Conservation (phyloP, 2,329 filamentous ascomycete genomes). For the Phoma sp. region DNA sequence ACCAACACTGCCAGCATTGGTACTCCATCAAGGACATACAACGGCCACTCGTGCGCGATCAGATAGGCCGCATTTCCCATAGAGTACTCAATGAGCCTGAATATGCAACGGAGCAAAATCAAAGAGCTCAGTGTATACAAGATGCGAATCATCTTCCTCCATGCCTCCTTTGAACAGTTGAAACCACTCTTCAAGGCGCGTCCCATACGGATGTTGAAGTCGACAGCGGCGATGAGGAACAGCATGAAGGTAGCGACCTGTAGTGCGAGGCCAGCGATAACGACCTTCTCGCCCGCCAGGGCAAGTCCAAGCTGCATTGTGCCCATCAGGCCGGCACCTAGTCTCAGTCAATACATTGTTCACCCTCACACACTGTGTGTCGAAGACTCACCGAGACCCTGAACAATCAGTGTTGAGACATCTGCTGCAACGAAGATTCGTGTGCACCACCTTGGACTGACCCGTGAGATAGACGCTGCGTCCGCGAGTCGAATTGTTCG, state of each 20-base stretch:
- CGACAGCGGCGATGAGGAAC: constrained; percentile 37
- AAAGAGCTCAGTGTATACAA: constrained; percentile 56
- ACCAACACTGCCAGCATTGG: constrained; percentile 54
- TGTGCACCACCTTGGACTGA: constrained; percentile 39
- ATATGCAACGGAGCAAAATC: constrained; percentile 58
- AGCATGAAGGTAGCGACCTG: constrained; percentile 43
- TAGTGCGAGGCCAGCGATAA: constrained; percentile 42
- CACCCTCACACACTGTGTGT: neutral
- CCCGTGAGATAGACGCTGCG: constrained; percentile 33
- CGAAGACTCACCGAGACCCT: constrained; percentile 34
- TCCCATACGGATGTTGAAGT: constrained; percentile 40
- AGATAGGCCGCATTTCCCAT: constrained; percentile 55
- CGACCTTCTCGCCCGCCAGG: constrained; percentile 41
- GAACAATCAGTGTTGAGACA: constrained; percentile 36
- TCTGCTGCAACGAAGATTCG: constrained; percentile 38
- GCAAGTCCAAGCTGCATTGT: constrained; percentile 41
- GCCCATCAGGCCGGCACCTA: constrained; percentile 42
- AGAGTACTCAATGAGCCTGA: constrained; percentile 59
- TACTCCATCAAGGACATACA: constrained; percentile 57
- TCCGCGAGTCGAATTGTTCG: constrained; percentile 44
- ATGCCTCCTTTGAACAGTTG: constrained; percentile 4
- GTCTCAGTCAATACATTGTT: neutral
- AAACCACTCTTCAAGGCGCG: neutral
- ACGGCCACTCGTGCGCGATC: constrained; percentile 52
- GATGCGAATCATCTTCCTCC: constrained; percentile 40